A percentile compares a stretch with the other conserved stretches of the same genome.
Evolutionary conservation across 2,329 filamentous ascomycete genomes (phyloP).

Genomic region (Aspergillus flavus): DNA sequence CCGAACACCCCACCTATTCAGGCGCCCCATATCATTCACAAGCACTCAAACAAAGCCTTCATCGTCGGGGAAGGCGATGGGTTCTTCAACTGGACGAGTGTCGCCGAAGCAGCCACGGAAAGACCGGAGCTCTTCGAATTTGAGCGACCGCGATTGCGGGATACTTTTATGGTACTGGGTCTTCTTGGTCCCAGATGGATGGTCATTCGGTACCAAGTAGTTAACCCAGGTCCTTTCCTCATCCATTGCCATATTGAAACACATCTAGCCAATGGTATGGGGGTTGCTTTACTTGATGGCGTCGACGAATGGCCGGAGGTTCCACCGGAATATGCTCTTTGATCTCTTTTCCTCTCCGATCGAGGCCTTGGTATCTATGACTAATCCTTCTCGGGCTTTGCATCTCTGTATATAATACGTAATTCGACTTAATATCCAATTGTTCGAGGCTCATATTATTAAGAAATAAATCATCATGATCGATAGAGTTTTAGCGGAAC

Average conservation of each 20-base stretch:
- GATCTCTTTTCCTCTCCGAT: neutral
- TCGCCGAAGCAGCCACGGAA: slow-evolving; percentile 43
- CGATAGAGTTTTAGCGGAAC: neutral
- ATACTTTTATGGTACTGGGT: slow-evolving; percentile 42
- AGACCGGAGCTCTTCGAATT: slow-evolving; percentile 49
- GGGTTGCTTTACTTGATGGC: slow-evolving; percentile 51
- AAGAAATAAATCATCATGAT: neutral
- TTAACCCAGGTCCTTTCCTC: slow-evolving; percentile 51
- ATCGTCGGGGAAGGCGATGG: slow-evolving; percentile 45
- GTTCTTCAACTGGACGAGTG: slow-evolving; percentile 44
- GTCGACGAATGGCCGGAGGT: slow-evolving; percentile 50
- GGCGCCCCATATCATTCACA: slow-evolving; percentile 51
- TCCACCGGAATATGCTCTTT: slow-evolving; percentile 21
- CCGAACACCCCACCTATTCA: slow-evolving; percentile 27
- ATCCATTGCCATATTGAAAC: slow-evolving; percentile 56
- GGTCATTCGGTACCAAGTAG: slow-evolving; percentile 49
- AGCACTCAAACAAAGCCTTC: slow-evolving; percentile 51
- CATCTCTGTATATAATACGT: slow-evolving; percentile 2
- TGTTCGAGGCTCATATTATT: neutral
- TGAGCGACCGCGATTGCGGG: slow-evolving; percentile 45
- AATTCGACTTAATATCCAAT: neutral
- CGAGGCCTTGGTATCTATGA: neutral
- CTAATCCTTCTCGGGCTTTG: neutral
- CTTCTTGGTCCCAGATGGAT: slow-evolving; percentile 42
- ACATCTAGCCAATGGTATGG: slow-evolving; percentile 53